phyloP scores from a whole-genome alignment of 345 rosid genomes.

The Linum lewisii region DNA sequence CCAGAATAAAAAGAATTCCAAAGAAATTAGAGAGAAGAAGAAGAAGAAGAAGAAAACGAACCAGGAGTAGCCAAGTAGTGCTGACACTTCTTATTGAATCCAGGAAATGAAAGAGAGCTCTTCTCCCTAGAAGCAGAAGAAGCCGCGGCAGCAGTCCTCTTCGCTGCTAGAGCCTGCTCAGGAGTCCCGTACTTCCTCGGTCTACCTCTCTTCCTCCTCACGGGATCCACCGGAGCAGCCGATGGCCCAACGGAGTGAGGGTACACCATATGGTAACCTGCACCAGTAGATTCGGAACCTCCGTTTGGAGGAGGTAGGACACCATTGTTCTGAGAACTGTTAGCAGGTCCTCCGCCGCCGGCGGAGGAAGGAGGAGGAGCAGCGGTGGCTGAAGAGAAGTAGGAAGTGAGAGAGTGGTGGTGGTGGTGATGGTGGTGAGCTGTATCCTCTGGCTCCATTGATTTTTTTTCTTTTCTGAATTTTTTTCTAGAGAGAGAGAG shows the following conservation, averaged over 20 bases:
- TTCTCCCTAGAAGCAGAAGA: constrained; percentile 29
- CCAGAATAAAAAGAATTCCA: not conserved
- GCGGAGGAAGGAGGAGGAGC: not conserved
- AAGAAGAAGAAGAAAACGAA: not conserved
- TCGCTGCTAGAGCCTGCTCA: constrained; percentile 84
- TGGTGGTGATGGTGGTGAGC: not conserved
- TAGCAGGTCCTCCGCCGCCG: not conserved
- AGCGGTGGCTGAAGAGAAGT: not conserved
- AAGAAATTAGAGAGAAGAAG: not conserved
- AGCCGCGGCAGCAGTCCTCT: constrained; percentile 53
- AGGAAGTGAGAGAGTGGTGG: not conserved
- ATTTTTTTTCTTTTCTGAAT: not conserved
- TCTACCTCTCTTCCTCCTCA: constrained; percentile 79
- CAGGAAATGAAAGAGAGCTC: constrained; percentile 29
- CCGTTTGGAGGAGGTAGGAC: not conserved
- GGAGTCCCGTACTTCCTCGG: constrained; percentile 96
- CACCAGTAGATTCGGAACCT: not conserved
- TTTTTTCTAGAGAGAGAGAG: not conserved
- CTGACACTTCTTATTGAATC: constrained; percentile 26
- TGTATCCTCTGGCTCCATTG: not conserved
- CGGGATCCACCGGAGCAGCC: constrained; percentile 43
- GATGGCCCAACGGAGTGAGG: not conserved
- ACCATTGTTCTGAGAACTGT: not conserved
- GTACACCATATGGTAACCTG: not conserved
- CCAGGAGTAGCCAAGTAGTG: not conserved